Percentiles rank a stretch among this genome's conserved stretches.
Evolutionary conservation across 2,329 filamentous ascomycete species (phyloP).

Genomic region (Pleomassaria siparia): DNA sequence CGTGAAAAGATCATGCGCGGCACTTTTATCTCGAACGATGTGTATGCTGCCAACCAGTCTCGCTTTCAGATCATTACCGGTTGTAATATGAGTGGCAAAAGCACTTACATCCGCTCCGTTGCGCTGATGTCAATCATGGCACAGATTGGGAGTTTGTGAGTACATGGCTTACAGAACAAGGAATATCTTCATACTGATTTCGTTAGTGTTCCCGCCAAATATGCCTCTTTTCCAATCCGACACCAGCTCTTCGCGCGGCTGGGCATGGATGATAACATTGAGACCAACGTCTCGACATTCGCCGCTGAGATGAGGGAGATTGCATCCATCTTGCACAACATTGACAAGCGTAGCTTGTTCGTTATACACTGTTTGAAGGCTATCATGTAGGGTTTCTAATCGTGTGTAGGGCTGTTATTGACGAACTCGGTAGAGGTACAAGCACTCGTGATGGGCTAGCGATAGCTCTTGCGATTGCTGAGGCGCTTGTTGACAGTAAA

Average conservation of each 20-base stretch:
- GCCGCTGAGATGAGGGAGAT: slow-evolving; percentile 95
- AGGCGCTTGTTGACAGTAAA: slow-evolving; percentile 76
- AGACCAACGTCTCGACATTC: slow-evolving; percentile 91
- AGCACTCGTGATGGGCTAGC: slow-evolving; percentile 85
- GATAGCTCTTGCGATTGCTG: slow-evolving; percentile 86
- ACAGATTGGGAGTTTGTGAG: slow-evolving; percentile 78
- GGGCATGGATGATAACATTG: slow-evolving; percentile 83
- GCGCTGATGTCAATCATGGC: slow-evolving; percentile 90
- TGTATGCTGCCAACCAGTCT: slow-evolving; percentile 76
- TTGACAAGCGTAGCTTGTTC: slow-evolving; percentile 69
- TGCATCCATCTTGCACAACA: slow-evolving; percentile 85
- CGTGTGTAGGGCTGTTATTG: slow-evolving; percentile 65
- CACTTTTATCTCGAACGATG: slow-evolving; percentile 84
- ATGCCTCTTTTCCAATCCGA: slow-evolving; percentile 77
- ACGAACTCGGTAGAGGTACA: slow-evolving; percentile 90
- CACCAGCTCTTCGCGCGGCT: slow-evolving; percentile 85
- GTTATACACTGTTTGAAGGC: background rate
- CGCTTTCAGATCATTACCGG: slow-evolving; percentile 93
- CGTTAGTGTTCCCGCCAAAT: slow-evolving; percentile 71
- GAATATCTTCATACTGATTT: slow-evolving; percentile 8
- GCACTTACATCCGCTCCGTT: slow-evolving; percentile 86
- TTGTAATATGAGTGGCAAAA: slow-evolving; percentile 96
- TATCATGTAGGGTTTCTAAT: slow-evolving; percentile 5
- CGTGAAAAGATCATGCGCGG: slow-evolving; percentile 69
- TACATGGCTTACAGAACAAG: background rate